Evolutionary conservation across 208 protist genomes (phyloP).

Genomic region (Leishmania major): DNA sequence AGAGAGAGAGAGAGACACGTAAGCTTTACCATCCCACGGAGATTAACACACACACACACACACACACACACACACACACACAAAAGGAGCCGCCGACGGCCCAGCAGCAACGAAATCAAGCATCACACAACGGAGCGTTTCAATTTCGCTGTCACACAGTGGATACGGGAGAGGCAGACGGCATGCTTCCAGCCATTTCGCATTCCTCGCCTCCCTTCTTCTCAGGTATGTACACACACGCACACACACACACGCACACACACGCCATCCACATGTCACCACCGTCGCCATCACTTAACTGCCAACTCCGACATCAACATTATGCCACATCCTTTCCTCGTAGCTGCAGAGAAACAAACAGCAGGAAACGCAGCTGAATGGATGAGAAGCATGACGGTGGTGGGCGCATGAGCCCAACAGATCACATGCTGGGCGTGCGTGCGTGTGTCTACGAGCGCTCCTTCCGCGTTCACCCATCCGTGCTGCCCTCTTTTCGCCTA

Average conservation of each 20-base stretch:
- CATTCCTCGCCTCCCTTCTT: background rate
- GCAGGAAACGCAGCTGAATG: background rate
- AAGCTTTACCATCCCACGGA: background rate
- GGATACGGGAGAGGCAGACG: background rate
- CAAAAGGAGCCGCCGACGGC: background rate
- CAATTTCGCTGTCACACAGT: background rate
- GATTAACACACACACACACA: background rate
- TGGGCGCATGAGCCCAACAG: background rate
- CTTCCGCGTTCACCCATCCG: background rate
- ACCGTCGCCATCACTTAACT: background rate
- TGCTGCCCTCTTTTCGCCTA: too few species aligned
- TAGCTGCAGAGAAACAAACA: background rate
- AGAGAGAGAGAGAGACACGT: background rate
- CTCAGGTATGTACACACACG: background rate
- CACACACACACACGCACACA: background rate
- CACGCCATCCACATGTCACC: background rate
- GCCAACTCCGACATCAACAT: background rate
- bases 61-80: background rate
- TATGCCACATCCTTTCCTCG: constrained; percentile 1
- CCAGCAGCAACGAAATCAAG: background rate
- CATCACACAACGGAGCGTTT: background rate
- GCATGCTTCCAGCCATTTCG: background rate
- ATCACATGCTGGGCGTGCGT: background rate
- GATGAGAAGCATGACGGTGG: background rate
- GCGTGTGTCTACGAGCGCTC: background rate